phyloP scores from a whole-genome alignment of 148 eudicot genomes.

The Chenopodium album region DNA sequence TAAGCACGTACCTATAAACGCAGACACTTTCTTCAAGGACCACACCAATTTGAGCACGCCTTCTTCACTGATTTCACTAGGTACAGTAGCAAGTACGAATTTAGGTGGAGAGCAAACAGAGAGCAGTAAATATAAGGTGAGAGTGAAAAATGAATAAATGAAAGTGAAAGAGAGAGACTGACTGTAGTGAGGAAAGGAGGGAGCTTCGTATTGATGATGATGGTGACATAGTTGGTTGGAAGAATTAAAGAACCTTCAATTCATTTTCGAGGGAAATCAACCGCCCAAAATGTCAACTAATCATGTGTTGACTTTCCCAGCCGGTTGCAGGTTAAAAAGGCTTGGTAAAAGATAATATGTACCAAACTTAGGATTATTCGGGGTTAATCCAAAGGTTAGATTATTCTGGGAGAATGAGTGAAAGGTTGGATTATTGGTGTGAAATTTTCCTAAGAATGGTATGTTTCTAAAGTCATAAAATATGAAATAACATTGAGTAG shows the following conservation, averaged over 20 bases:
- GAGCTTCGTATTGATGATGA: background rate
- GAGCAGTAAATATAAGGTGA: no score
- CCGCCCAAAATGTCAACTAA: background rate
- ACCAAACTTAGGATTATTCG: background rate
- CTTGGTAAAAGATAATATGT: background rate
- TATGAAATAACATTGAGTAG: no score
- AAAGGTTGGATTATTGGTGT: no score
- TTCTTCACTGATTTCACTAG: background rate
- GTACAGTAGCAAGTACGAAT: background rate
- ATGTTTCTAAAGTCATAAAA: no score
- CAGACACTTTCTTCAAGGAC: background rate
- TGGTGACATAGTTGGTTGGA: background rate
- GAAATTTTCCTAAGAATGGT: no score
- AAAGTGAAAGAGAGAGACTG: background rate
- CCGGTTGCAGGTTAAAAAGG: background rate
- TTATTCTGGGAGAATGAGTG: no score
- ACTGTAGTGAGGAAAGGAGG: background rate
- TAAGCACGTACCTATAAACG: background rate
- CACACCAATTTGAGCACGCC: background rate
- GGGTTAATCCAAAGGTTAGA: no score
- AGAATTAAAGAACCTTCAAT: background rate
- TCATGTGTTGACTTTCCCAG: background rate
- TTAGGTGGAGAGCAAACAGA: no score
- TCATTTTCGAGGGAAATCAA: background rate
- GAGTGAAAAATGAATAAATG: background rate